These are phyloP conservation scores for Rhizopus microsporus DNA, from an alignment of 371 early-diverging fungal species.

Conservation along the genomic window DNA sequence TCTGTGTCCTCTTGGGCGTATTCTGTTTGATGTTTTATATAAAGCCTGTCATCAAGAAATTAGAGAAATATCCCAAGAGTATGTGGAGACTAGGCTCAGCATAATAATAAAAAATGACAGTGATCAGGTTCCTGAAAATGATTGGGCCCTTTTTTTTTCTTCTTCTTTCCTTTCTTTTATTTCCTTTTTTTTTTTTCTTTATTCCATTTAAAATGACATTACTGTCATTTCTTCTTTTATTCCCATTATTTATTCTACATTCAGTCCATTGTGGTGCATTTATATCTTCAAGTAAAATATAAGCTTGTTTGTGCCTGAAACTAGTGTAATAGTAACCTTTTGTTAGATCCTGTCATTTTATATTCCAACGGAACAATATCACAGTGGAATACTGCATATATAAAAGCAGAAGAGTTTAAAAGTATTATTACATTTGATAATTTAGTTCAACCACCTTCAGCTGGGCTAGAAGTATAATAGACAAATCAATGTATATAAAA, in stretches of 20 bases:
- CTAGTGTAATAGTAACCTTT: neutral
- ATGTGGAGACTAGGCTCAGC: slow-evolving; percentile 39
- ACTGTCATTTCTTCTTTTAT: neutral
- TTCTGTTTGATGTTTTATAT: slow-evolving; percentile 63
- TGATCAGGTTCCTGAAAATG: neutral
- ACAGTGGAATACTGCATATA: slow-evolving; percentile 15
- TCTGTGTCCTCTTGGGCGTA: slow-evolving; percentile 69
- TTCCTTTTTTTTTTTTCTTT: neutral
- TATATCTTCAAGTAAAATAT: slow-evolving; percentile 38
- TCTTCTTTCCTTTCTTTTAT: slow-evolving; percentile 11
- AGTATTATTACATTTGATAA: slow-evolving; percentile 40
- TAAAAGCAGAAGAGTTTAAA: slow-evolving; percentile 28
- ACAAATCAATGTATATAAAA: neutral
- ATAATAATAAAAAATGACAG: neutral
- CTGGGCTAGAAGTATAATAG: slow-evolving; percentile 26
- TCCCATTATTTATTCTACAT: slow-evolving; percentile 1
- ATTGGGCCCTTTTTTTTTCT: slow-evolving; percentile 3
- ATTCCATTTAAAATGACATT: neutral
- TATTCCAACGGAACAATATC: slow-evolving; percentile 39
- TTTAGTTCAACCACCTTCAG: slow-evolving; percentile 31
- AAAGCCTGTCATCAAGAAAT: slow-evolving; percentile 62
- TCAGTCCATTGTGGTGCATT: slow-evolving; percentile 25
- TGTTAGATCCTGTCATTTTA: slow-evolving; percentile 31
- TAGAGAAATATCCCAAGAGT: slow-evolving; percentile 61
- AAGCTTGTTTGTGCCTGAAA: neutral